Conservation (phyloP, 2,329 filamentous ascomycete species). For the Colletotrichum sp. region DNA sequence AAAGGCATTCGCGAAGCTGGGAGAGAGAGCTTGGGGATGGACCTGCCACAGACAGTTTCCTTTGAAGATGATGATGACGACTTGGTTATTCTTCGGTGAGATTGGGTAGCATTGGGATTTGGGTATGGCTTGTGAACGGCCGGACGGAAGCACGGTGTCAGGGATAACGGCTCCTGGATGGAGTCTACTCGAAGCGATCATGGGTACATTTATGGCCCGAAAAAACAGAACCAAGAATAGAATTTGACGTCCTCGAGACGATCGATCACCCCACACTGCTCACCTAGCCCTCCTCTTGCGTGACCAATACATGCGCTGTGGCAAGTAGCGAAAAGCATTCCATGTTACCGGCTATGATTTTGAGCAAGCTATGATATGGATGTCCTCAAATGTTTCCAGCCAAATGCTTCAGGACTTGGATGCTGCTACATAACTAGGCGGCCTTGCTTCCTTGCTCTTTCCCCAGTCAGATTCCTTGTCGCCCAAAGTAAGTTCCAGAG, state of each 20-base stretch:
- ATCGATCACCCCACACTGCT: neutral
- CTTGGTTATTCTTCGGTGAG: slow-evolving; percentile 45
- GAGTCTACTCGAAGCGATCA: slow-evolving; percentile 1
- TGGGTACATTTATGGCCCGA: neutral
- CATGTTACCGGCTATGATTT: neutral
- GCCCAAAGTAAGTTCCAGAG: slow-evolving; percentile 60
- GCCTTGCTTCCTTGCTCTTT: slow-evolving; percentile 51
- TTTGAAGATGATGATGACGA: slow-evolving; percentile 52
- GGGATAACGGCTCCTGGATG: slow-evolving; percentile 1
- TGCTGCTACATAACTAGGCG: slow-evolving; percentile 44
- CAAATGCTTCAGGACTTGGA: neutral
- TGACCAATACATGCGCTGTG: neutral
- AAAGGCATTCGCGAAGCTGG: slow-evolving; percentile 81
- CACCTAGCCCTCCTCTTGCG: neutral
- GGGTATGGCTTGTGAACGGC: neutral
- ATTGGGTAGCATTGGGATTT: slow-evolving; percentile 1
- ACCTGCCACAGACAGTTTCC: slow-evolving; percentile 32
- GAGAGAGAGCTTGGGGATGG: slow-evolving; percentile 72
- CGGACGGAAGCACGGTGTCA: neutral
- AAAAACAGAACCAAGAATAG: neutral
- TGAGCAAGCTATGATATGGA: neutral
- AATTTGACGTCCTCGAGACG: neutral
- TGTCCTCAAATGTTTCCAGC: neutral
- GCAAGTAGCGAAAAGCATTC: neutral
- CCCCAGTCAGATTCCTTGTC: slow-evolving; percentile 59